Evolutionary conservation across 495 filamentous ascomycete genomes (phyloP).

Genomic region (Lasiosphaeria miniovina): DNA sequence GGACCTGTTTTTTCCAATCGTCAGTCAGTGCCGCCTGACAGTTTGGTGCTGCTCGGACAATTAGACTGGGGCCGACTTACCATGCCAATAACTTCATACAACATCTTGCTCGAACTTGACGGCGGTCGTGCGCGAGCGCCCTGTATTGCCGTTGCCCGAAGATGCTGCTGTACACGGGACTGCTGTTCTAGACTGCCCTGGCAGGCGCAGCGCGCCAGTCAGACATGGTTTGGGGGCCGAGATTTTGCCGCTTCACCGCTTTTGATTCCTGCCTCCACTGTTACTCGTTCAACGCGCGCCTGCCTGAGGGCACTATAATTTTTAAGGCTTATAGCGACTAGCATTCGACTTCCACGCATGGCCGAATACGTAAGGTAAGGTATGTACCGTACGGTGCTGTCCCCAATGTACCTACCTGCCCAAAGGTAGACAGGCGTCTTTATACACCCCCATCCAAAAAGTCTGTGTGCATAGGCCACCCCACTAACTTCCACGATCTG

Average conservation of each 20-base stretch:
- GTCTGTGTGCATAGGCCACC: too few relatives aligned
- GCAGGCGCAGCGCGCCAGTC: not conserved
- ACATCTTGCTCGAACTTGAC: slow-evolving; percentile 54
- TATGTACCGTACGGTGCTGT: too few relatives aligned
- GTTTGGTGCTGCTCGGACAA: too few relatives aligned
- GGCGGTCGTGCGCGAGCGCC: not conserved
- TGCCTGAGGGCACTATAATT: too few relatives aligned
- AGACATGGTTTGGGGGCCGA: slow-evolving; percentile 13
- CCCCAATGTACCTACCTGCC: too few relatives aligned
- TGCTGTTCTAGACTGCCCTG: not conserved
- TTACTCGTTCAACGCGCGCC: too few relatives aligned
- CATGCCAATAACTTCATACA: slow-evolving; percentile 96
- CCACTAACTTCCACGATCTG: too few relatives aligned
- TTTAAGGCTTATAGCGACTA: too few relatives aligned
- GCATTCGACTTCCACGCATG: too few relatives aligned
- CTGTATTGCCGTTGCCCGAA: slow-evolving; percentile 14
- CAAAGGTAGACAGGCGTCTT: too few relatives aligned
- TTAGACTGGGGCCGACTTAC: slow-evolving; percentile 52
- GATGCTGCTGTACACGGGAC: slow-evolving; percentile 15
- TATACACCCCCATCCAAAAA: too few relatives aligned
- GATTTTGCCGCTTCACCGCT: slow-evolving; percentile 21
- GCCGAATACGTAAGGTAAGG: too few relatives aligned
- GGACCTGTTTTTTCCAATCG: slow-evolving; percentile 58
- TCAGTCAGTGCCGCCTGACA: not conserved
- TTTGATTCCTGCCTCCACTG: not conserved